Conservation (phyloP, 1,139 yeast species). For the Yamadazyma songkhlaensis region DNA sequence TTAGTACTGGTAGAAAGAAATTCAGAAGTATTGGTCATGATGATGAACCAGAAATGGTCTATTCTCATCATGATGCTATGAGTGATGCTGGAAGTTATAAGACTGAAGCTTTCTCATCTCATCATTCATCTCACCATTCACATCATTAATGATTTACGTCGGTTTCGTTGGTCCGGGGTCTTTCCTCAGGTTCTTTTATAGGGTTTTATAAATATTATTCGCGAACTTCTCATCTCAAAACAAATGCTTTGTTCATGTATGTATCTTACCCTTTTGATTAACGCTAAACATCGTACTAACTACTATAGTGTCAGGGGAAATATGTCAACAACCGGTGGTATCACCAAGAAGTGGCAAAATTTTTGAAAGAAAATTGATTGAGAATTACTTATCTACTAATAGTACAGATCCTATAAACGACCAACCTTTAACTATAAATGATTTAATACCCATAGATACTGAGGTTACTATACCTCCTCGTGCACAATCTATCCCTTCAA, state of each 20-base stretch:
- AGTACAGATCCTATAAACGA: constrained; percentile 77
- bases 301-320: constrained; percentile 58
- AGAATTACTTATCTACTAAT: constrained; percentile 59
- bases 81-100: constrained; percentile 8
- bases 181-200: too few species aligned
- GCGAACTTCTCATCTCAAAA: constrained; percentile 3
- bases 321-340: constrained; percentile 66
- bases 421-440: constrained; percentile 56
- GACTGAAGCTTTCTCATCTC: constrained; percentile 1
- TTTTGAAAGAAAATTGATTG: constrained; percentile 64
- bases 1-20: constrained; percentile 31
- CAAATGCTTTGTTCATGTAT: constrained; percentile 9
- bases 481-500: constrained; percentile 71
- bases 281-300: constrained; percentile 12
- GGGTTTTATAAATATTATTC: not conserved
- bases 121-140: constrained; percentile 2
- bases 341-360: constrained; percentile 72
- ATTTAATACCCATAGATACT: constrained; percentile 49
- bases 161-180: too few species aligned
- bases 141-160: too few species aligned
- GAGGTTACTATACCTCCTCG: constrained; percentile 36
- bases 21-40: constrained; percentile 30
- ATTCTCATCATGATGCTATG: constrained; percentile 19
- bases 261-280: too few species aligned
- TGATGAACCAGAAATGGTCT: constrained; percentile 24